These are phyloP conservation scores for Coemansia sp. DNA, from an alignment of 192 early-diverging fungal species.

Conservation along the genomic window DNA sequence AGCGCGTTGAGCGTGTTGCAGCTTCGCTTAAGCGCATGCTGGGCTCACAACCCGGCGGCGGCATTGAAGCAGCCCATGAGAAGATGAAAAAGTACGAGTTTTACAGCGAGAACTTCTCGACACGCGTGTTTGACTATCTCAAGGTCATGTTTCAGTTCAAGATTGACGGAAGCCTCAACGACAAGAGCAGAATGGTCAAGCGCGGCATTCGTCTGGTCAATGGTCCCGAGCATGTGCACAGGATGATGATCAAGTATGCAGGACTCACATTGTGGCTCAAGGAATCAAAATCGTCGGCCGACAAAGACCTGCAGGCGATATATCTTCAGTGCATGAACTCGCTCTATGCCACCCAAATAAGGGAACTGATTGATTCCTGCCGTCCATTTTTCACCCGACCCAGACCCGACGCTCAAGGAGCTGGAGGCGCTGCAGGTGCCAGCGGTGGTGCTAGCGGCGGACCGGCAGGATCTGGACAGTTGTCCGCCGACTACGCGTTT, in stretches of 20 bases:
- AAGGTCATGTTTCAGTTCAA: conserved; percentile 66
- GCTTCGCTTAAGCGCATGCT: conserved; percentile 69
- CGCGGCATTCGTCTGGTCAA: conserved; percentile 42
- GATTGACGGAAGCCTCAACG: conserved; percentile 59
- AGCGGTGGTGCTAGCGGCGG: background rate
- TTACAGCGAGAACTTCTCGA: conserved; percentile 66
- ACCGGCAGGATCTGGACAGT: background rate
- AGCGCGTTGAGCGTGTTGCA: conserved; percentile 64
- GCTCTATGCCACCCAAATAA: conserved; percentile 56
- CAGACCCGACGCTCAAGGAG: conserved; percentile 34
- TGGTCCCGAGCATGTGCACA: conserved; percentile 65
- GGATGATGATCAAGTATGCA: conserved; percentile 64
- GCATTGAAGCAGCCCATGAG: conserved; percentile 59
- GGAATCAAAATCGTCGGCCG: conserved; percentile 68
- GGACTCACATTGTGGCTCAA: conserved; percentile 72
- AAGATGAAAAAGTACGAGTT: conserved; percentile 66
- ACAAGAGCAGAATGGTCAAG: conserved; percentile 37
- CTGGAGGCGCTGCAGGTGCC: conserved; percentile 13
- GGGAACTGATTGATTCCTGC: conserved; percentile 58
- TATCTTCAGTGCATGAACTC: conserved; percentile 60
- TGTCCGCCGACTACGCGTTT: conserved; percentile 37
- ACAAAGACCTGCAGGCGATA: conserved; percentile 73
- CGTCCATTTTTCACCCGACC: conserved; percentile 44
- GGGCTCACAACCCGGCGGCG: conserved; percentile 59
- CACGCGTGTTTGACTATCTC: conserved; percentile 64